Conservation (phyloP, 2,329 filamentous ascomycete genomes). For the Fusarium palustre region DNA sequence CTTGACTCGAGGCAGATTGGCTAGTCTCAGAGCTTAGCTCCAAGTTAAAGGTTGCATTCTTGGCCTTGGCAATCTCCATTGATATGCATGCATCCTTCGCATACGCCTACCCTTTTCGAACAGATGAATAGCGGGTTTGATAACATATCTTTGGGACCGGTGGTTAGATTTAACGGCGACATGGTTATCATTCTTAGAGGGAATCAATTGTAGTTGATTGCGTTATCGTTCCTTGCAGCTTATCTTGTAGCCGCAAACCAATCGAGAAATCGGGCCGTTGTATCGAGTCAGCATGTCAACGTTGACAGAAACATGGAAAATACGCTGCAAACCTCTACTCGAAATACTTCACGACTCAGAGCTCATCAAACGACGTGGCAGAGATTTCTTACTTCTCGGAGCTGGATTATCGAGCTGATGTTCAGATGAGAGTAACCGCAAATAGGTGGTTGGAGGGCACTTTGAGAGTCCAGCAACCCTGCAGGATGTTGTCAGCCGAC, state of each 20-base stretch:
- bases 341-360: not conserved
- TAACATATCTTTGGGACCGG: not conserved
- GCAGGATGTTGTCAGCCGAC: not conserved
- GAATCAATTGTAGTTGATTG: not conserved
- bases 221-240: not conserved
- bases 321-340: not conserved
- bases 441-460: not conserved
- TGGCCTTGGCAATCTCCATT: not conserved
- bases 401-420: fast-evolving
- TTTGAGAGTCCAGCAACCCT: not conserved
- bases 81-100: too few relatives aligned
- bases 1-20: not conserved
- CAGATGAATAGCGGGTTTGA: not conserved
- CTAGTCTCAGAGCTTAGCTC: not conserved
- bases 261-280: not conserved
- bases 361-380: not conserved
- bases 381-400: fast-evolving
- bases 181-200: fast-evolving
- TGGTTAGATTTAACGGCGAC: not conserved
- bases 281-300: not conserved
- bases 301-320: not conserved
- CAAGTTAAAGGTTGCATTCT: not conserved
- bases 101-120: too few relatives aligned
- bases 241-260: not conserved
- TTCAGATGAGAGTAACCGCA: not conserved